These are phyloP conservation scores for Gracilaria domingensis DNA, from an alignment of 23 red algal species.

Conservation along the genomic window DNA sequence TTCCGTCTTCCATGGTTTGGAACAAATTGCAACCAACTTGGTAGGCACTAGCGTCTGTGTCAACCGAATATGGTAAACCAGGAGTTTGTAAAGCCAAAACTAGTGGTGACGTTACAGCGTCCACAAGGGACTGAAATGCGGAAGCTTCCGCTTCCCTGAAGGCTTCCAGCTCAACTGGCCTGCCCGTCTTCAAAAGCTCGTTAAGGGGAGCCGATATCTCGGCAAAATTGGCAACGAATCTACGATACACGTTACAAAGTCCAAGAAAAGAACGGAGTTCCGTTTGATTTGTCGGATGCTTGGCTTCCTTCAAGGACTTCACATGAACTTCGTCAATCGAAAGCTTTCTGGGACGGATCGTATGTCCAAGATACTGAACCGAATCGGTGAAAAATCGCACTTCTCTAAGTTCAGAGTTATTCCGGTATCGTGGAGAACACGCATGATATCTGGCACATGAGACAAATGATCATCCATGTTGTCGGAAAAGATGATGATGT, in stretches of 20 bases:
- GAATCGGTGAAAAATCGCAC: slow-evolving; percentile 24
- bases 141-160: background rate
- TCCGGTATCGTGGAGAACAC: slow-evolving; percentile 14
- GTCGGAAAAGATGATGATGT: slow-evolving; percentile 26
- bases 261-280: slow-evolving; percentile 14
- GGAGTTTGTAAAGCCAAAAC: background rate
- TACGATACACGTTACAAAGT: slow-evolving; percentile 34
- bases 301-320: background rate
- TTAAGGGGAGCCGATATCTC: background rate
- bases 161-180: background rate
- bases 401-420: slow-evolving; percentile 34
- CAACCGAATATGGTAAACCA: background rate
- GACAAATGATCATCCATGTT: background rate
- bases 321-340: background rate
- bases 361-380: slow-evolving; percentile 42
- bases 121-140: background rate
- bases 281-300: slow-evolving; percentile 13
- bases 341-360: background rate
- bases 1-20: slow-evolving; percentile 1
- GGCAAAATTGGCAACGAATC: background rate
- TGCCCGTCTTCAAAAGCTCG: background rate
- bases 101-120: background rate
- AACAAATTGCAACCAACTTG: slow-evolving; percentile 16
- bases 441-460: slow-evolving; percentile 6
- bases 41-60: slow-evolving; percentile 6